Percentiles rank a stretch among this genome's conserved stretches.
These are phyloP conservation scores for Yarrowia sp. DNA, from an alignment of 805 yeast species.

Conservation along the genomic window DNA sequence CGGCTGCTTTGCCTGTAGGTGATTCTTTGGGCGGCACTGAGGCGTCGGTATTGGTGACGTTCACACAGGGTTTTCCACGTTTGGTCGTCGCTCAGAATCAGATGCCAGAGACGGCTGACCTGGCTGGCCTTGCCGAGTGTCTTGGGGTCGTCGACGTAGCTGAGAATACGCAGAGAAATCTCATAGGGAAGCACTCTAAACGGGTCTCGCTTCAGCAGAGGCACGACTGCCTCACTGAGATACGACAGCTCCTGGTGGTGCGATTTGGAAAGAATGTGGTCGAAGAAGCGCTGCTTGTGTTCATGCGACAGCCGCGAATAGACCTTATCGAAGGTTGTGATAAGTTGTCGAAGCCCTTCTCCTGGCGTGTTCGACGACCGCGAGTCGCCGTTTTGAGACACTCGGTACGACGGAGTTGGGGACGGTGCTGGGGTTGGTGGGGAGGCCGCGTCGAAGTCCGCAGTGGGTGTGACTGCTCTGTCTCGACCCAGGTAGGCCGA, in stretches of 20 bases:
- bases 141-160: slow-evolving; percentile 77
- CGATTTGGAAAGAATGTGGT: not conserved
- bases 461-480: slow-evolving; percentile 13
- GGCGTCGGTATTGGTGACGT: slow-evolving; percentile 39
- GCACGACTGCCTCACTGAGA: slow-evolving; percentile 36
- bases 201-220: slow-evolving; percentile 42
- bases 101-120: slow-evolving; percentile 77
- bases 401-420: slow-evolving; percentile 7
- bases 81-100: slow-evolving; percentile 41
- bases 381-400: not conserved
- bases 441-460: slow-evolving; percentile 1
- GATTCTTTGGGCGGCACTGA: slow-evolving; percentile 36
- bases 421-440: slow-evolving; percentile 25
- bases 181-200: slow-evolving; percentile 67
- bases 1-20: slow-evolving; percentile 11
- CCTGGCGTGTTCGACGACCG: not conserved
- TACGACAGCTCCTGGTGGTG: slow-evolving; percentile 30
- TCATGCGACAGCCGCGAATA: not conserved
- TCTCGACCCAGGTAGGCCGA: slow-evolving; percentile 15
- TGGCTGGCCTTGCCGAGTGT: slow-evolving; percentile 90
- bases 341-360: not conserved
- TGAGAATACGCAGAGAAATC: slow-evolving; percentile 72
- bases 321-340: not conserved
- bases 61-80: slow-evolving; percentile 44
- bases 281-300: slow-evolving; percentile 1